Evolutionary conservation across 192 early-diverging fungal species (phyloP).

Genomic region (Paraglomus brasilianum): DNA sequence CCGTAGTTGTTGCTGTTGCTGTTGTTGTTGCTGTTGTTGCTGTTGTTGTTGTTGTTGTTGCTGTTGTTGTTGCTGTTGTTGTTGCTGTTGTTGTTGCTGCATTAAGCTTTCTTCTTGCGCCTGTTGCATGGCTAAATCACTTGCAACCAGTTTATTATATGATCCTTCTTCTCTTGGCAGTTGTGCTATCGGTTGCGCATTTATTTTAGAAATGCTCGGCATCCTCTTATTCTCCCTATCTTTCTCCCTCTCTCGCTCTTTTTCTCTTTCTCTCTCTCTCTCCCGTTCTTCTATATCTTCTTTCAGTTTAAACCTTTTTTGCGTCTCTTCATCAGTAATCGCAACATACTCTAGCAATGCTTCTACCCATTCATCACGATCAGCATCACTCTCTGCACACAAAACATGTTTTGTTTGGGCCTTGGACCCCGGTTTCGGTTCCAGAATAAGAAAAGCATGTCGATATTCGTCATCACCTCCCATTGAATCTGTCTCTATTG

Average conservation of each 20-base stretch:
- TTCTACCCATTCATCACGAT: conserved; percentile 90
- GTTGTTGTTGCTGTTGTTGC: no score
- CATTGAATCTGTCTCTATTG: conserved; percentile 29
- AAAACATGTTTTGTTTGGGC: conserved; percentile 72
- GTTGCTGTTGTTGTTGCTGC: no score
- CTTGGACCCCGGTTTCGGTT: conserved; percentile 66
- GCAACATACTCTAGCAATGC: conserved; percentile 54
- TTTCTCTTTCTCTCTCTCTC: neutral
- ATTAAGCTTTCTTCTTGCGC: conserved; percentile 29
- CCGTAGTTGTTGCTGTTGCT: no score
- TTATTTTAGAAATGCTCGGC: conserved; percentile 32
- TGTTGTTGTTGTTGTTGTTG: no score
- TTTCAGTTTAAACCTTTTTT: conserved; percentile 24
- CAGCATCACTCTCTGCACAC: conserved; percentile 83
- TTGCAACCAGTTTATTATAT: conserved; percentile 35
- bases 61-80: no score
- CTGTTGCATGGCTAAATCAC: conserved; percentile 38
- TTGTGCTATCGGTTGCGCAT: conserved; percentile 39
- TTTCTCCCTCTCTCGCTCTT: conserved; percentile 25
- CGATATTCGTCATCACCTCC: conserved; percentile 62
- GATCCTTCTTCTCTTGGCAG: conserved; percentile 32
- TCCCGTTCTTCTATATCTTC: no score
- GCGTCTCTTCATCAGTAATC: conserved; percentile 28
- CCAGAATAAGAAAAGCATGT: conserved; percentile 84
- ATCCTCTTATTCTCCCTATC: neutral